Base-by-base conservation (phyloP, 768 basidiomycete species). In the Suillus alpinus region DNA sequence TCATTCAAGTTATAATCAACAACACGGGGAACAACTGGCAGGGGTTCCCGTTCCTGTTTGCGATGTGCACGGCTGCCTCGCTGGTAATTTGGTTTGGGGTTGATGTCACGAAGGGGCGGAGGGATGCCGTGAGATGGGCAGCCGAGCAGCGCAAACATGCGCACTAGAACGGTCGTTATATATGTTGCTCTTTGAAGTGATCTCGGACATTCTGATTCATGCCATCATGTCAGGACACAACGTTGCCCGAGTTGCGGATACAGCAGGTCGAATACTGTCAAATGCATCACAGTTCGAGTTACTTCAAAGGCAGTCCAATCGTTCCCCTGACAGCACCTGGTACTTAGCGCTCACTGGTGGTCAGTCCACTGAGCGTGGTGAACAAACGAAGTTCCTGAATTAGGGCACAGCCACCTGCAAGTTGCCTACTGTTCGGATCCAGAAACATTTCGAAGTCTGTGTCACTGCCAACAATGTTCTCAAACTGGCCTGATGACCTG, bases 41-140 rank as follows among this genome's bases (percentile, higher is more conserved):
- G 68, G 92, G 92, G 0, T 94, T 94, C 71, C 88, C 90, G 2
- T 93, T 94, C 77, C 75, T 94, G 26, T 92, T 94, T 66, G 87
- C 85, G 32, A 74, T 92, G 8, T 92, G 89, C 65, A 69, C 76
- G 10, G 68, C 74, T 23, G 91, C 92, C 1, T 87, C 86, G 32
- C 23, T 91, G 51, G 81, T 88, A 18, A 93, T 94, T 58, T 94
- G 90, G 89, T 86, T 93, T 68, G 81, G 77, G 55, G 83, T 88
- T 2, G 86, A 90, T 68, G 77, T 90, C 2, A 68, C 76, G 59
- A 86, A 85, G 69, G 88, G 88, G 16, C 75, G 88, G 57, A 72
- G 75, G 40, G 85, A 89, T 71, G 88, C 88, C 9, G 77, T 81
- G 26, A 72, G 66, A 39, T 88, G 88, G 85, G 86, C 85, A 0